Percentiles rank a stretch among this genome's conserved stretches.
phyloP scores from a whole-genome alignment of 176 grass and related monocot genomes.

The Raddia distichophylla region DNA sequence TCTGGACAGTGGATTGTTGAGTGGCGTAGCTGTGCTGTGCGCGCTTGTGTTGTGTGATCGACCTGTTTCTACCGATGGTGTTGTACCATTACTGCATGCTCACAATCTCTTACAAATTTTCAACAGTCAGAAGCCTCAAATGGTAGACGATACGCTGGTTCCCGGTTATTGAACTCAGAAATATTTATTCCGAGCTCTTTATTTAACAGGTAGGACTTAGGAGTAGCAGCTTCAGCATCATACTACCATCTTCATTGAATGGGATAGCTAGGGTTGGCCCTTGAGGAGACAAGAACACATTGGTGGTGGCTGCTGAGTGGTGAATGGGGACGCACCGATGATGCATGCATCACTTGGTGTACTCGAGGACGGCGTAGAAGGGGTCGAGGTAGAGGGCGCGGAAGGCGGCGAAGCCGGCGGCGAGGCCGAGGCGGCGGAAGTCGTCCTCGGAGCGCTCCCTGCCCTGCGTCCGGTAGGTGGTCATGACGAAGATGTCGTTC shows the following conservation, averaged over 20 bases:
- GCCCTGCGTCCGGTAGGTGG: conserved; percentile 74
- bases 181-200: not conserved
- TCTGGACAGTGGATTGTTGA: not conserved
- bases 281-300: no score
- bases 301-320: no score
- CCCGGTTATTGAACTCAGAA: not conserved
- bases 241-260: not conserved
- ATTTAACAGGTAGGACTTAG: no score
- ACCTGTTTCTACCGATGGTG: not conserved
- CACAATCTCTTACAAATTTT: no score
- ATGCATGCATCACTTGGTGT: conserved; percentile 51
- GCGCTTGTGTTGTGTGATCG: not conserved
- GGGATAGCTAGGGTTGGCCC: no score
- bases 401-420: conserved; percentile 53
- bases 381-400: conserved; percentile 80
- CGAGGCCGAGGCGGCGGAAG: conserved; percentile 64
- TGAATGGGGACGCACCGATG: no score
- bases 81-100: no score
- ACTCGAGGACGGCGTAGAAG: conserved; percentile 77
- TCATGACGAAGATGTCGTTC: conserved; percentile 92
- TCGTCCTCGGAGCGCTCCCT: conserved; percentile 72
- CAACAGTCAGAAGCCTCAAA: not conserved
- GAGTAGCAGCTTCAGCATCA: not conserved
- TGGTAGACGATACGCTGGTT: not conserved
- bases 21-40: not conserved